Evolutionary conservation across 495 filamentous ascomycete species (phyloP).

Genomic region (Xylaria grammica): DNA sequence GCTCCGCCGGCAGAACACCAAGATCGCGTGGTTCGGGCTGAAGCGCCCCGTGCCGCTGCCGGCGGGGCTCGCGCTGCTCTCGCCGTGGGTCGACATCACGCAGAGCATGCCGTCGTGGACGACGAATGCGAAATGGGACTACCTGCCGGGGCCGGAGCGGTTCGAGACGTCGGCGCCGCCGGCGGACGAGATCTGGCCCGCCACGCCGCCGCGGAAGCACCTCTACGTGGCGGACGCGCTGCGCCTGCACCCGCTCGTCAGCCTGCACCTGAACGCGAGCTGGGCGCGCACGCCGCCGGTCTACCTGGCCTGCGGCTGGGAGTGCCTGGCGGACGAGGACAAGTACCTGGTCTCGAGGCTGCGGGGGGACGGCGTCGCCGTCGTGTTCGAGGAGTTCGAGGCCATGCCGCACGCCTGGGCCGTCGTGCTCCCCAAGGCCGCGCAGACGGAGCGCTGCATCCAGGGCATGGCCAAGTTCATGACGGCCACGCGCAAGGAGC

Average conservation of each 20-base stretch:
- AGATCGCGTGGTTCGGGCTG: constrained; percentile 67
- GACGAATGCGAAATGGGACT: constrained; percentile 71
- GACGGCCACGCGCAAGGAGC: constrained; percentile 46
- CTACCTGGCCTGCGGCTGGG: constrained; percentile 77
- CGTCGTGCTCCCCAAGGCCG: constrained; percentile 60
- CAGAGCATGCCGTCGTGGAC: constrained; percentile 73
- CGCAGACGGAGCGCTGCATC: constrained; percentile 57
- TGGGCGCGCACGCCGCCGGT: constrained; percentile 77
- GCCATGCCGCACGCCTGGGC: constrained; percentile 91
- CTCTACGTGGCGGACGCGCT: constrained; percentile 69
- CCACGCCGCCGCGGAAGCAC: constrained; percentile 68
- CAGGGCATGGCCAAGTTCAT: constrained; percentile 65
- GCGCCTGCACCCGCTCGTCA: constrained; percentile 76
- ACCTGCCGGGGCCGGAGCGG: constrained; percentile 60
- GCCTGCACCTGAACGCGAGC: constrained; percentile 64
- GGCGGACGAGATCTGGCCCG: constrained; percentile 72
- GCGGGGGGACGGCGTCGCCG: constrained; percentile 62
- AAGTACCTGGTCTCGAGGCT: constrained; percentile 65
- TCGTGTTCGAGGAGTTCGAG: constrained; percentile 78
- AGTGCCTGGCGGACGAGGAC: constrained; percentile 77
- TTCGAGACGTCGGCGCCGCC: constrained; percentile 48
- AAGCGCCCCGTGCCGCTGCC: constrained; percentile 66
- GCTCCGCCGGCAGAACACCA: constrained; percentile 59
- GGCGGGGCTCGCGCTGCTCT: constrained; percentile 66
- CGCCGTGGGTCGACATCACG: constrained; percentile 80